Evolutionary conservation across 129 eudicot genomes (phyloP).

Genomic region (Centaurea solstitialis): DNA sequence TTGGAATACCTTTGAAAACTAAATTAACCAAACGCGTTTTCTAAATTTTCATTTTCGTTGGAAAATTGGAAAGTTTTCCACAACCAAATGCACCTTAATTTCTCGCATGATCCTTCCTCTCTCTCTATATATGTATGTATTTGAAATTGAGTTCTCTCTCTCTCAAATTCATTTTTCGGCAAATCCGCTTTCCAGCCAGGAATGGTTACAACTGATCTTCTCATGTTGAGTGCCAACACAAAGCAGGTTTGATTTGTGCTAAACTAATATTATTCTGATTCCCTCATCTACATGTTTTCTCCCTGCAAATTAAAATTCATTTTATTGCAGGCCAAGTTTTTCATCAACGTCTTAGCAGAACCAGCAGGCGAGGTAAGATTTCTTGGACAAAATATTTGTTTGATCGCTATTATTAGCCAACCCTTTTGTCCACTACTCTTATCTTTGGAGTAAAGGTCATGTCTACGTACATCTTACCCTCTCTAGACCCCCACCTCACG

Average conservation of each 20-base stretch:
- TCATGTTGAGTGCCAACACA: slow-evolving; percentile 97
- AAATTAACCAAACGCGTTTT: no score
- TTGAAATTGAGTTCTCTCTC: neutral
- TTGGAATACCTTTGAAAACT: no score
- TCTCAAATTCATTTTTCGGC: slow-evolving; percentile 4
- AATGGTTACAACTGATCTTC: slow-evolving; percentile 98
- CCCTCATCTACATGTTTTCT: neutral
- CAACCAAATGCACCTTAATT: no score
- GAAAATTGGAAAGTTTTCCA: no score
- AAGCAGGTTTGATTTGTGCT: slow-evolving; percentile 61
- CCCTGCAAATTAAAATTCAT: neutral
- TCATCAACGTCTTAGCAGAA: slow-evolving; percentile 96
- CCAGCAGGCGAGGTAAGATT: slow-evolving; percentile 89
- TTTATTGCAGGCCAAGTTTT: slow-evolving; percentile 89
- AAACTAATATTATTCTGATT: neutral
- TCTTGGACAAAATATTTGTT: neutral
- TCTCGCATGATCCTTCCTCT: no score
- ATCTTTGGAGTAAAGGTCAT: neutral
- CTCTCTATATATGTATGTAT: neutral
- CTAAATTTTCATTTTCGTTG: no score
- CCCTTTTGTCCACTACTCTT: neutral
- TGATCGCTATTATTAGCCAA: neutral
- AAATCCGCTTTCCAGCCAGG: slow-evolving; percentile 72
- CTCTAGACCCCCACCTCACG: neutral
- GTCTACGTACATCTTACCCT: neutral